Evolutionary conservation across 306 rosid genomes (phyloP), one percentile per base, ranked within the genome.

Genomic region (Heteromeles arbutifolia): DNA sequence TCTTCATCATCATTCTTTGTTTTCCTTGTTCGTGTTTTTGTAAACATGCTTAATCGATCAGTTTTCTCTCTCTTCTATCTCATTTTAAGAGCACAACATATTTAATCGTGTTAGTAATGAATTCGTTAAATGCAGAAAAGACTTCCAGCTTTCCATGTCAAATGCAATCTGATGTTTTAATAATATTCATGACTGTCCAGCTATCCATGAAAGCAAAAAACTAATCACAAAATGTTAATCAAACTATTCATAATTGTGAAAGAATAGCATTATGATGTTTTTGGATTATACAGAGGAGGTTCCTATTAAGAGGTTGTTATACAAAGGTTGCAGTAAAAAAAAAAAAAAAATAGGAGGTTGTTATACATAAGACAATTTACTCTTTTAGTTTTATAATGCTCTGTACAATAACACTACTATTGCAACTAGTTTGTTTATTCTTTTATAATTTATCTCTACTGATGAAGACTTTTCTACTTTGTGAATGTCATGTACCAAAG

Each of bases 311-410:
- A 34, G 39, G 39, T 34, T 34, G 9, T 34, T 34, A 7, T 34
- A 34, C 39, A 34, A 95, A 78, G 96, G 97, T 64, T 88, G 87
- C 53, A 87, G 88, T 69, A 87, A 92, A 4, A 92, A 76, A 80
- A 95, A 90, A 89, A 90, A 92, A 80, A 95, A 90, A 89, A 90
- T n/a, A n/a, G n/a, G 90, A 69, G 97, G 57, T 88, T 94, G 81
- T 19, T 90, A 78, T 84, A 90, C 39, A 57, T 11, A 17, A 44
- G 24, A 22, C 67, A 37, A 57, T 24, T 73, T 72, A 24, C 19
- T 24, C 24, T 72, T 39, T 32, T 58, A 72, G 39, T 62, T 62
- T 28, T 4, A 37, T 12, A 26, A 62, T 62, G 67, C 21, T 28
- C n/a, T 72, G 67, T 58, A 72, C 26, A 37, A 72, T 10, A 58